These are phyloP conservation scores for Candida sp. DNA, from an alignment of 1,139 yeast genomes.

Conservation along the genomic window DNA sequence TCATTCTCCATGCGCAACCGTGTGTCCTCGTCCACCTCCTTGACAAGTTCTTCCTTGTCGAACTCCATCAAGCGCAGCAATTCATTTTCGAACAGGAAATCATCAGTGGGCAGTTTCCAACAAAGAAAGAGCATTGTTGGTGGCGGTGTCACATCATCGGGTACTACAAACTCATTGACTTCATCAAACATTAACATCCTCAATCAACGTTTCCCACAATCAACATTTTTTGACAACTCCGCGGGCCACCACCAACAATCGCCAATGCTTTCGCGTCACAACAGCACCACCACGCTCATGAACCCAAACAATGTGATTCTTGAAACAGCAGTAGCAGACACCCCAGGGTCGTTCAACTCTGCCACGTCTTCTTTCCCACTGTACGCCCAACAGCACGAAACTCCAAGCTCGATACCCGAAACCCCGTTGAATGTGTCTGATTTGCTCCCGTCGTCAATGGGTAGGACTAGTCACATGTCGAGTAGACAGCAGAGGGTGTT, in stretches of 20 bases:
- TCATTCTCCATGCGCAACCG: conserved; percentile 13
- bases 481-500: conserved; percentile 11
- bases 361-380: conserved; percentile 18
- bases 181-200: conserved; percentile 31
- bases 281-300: conserved; percentile 15
- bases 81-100: conserved; percentile 20
- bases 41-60: conserved; percentile 17
- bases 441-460: conserved; percentile 18
- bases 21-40: conserved; percentile 16
- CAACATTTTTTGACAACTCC: conserved; percentile 30
- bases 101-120: conserved; percentile 15
- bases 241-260: conserved; percentile 16
- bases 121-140: conserved; percentile 11
- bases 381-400: conserved; percentile 9
- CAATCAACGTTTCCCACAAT: conserved; percentile 28
- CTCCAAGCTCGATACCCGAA: conserved; percentile 16
- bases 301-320: conserved; percentile 8
- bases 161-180: conserved; percentile 25
- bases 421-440: conserved; percentile 25
- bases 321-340: conserved; percentile 14
- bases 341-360: conserved; percentile 30
- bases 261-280: conserved; percentile 14
- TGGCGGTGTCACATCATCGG: conserved; percentile 4
- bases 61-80: conserved; percentile 17
- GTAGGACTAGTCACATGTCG: background rate